Percentiles rank a stretch among this genome's conserved stretches.
Conservation (phyloP, 306 rosid species). For the apple (Malus domestica) region ASM211411v1 NC_041796.1:21184501-21185000, state of each 20-base stretch:
- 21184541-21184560: too few relatives aligned
- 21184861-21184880: not conserved
- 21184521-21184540: too few relatives aligned
- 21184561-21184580: too few relatives aligned
- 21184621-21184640: not conserved
- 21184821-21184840: not conserved
- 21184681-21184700: not conserved
- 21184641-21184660: not conserved
- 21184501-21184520: too few relatives aligned
- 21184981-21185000: constrained; percentile 62
- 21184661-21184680: not conserved
- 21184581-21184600: not conserved
- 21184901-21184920: constrained; percentile 20
- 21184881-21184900: not conserved
- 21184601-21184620: not conserved
- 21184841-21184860: not conserved
- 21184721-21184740: not conserved
- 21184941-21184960: constrained; percentile 56
- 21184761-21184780: not conserved
- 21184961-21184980: constrained; percentile 70
- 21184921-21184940: constrained; percentile 27
- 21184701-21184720: not conserved
- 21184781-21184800: not conserved
- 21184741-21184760: not conserved
- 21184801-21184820: not conserved